Base-by-base conservation (phyloP, 805 yeast genomes). In the Ogataea methylovora region DNA sequence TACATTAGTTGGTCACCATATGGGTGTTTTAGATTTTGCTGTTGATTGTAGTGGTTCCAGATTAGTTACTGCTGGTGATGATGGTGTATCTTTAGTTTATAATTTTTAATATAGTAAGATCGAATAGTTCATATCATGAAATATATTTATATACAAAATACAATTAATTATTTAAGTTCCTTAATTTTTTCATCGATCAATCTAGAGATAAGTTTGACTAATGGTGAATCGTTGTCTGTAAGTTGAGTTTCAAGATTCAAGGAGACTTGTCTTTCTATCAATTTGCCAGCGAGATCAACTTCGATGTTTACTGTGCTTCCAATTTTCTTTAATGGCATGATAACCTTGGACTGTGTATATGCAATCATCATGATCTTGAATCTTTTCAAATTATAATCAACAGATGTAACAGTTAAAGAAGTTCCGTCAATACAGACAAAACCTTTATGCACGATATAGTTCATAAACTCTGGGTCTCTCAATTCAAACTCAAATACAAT, bases 41-140 rank as follows among this genome's bases (percentile, higher is more conserved):
- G 52, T 80, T 28, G 73, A 77, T 37, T 77, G 74, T 27, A 61
- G 72, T 30, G 90, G 86, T 19, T 68, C 71, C 33, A 78, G 79
- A 54, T 51, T 92, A 29, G 70, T 87, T 24, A 85, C 97, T 15
- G 98, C 96, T 11, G 97, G 97, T 43, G 98, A 92, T 56, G 98
- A 92, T 58, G 95, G 95, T 45, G 96, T 92, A 22, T 76, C 94
- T 10, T 65, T 90, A 43, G 73, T 90, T 9, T 87, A 77, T 47
- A 65, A 68, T 16, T 24, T 55, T 16, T 51, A 43, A 30, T 25
- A 21, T 42, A 5, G 35, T 8, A 37, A 36, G 19, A 34, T 10
- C 9, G n/a, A n/a, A 23, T 22, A 5, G 9, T n/a, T n/a, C n/a
- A n/a, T n/a, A n/a, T n/a, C n/a, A n/a, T n/a, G n/a, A n/a, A 17